Conservation (phyloP, 1,284 basidiomycete genomes). For the Irpex sp. region DNA sequence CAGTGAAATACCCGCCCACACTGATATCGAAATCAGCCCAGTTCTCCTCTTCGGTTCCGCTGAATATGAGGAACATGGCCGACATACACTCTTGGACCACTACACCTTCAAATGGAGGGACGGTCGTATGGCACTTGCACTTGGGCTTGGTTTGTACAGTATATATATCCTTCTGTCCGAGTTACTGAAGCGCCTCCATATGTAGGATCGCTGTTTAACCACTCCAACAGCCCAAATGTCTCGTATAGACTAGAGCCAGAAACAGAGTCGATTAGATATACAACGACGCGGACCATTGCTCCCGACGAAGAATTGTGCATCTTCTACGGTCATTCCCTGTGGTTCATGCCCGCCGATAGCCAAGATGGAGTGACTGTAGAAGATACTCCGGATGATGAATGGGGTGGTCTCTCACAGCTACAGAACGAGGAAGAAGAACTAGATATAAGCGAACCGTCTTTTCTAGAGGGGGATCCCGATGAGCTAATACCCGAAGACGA, state of each 20-base stretch:
- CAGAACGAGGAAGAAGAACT: conserved; percentile 18
- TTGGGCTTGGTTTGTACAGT: conserved; percentile 70
- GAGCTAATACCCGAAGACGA: conserved; percentile 49
- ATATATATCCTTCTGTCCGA: not conserved
- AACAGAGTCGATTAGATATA: conserved; percentile 66
- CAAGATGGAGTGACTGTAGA: not conserved
- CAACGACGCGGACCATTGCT: conserved; percentile 48
- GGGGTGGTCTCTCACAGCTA: conserved; percentile 41
- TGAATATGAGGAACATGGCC: conserved; percentile 71
- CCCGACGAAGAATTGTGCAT: conserved; percentile 77
- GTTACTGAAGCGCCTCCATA: not conserved
- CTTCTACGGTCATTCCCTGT: conserved; percentile 68
- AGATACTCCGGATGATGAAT: conserved; percentile 35
- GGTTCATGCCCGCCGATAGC: conserved; percentile 48
- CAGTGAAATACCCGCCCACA: conserved; percentile 54
- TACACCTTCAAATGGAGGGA: conserved; percentile 85
- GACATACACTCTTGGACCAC: conserved; percentile 73
- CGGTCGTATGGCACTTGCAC: conserved; percentile 81
- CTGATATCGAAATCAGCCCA: conserved; percentile 80
- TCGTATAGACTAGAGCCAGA: conserved; percentile 54
- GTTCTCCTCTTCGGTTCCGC: conserved; percentile 74
- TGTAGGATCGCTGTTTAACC: conserved; percentile 79
- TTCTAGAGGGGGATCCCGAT: conserved; percentile 32
- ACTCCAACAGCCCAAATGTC: conserved; percentile 69
- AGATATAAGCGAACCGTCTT: conserved; percentile 21